A percentile compares a stretch with the other conserved stretches of the same genome.
Conservation (phyloP, 2,329 filamentous ascomycete genomes). For the Talaromyces sp. region DNA sequence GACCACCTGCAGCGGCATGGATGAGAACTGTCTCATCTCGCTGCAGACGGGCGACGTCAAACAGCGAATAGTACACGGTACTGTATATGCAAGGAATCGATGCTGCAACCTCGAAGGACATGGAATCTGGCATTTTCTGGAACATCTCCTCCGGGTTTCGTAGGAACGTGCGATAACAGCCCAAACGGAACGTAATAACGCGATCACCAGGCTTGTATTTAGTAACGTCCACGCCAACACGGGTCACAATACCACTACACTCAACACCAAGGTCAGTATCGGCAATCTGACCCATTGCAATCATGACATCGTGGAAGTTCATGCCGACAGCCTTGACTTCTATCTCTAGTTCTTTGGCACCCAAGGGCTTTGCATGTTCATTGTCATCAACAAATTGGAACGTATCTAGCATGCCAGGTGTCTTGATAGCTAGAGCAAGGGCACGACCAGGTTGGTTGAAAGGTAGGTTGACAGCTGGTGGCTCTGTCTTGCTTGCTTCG, state of each 20-base stretch:
- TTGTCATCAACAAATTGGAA: conserved; percentile 26
- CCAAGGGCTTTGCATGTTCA: conserved; percentile 14
- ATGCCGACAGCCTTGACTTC: conserved; percentile 37
- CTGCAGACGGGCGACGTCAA: background rate
- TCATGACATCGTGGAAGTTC: conserved; percentile 50
- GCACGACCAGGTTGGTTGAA: conserved; percentile 11
- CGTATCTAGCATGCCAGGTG: conserved; percentile 7
- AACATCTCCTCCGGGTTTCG: background rate
- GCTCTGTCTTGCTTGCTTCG: background rate
- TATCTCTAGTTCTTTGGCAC: conserved; percentile 33
- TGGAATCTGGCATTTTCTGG: background rate
- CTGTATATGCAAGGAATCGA: background rate
- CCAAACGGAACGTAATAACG: background rate
- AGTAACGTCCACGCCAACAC: conserved; percentile 22
- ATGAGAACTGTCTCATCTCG: background rate
- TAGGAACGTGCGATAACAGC: background rate
- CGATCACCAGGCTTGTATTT: background rate
- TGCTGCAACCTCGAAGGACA: background rate
- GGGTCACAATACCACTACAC: conserved; percentile 29
- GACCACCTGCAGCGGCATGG: background rate
- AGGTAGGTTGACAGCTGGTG: background rate
- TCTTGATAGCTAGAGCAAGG: conserved; percentile 1
- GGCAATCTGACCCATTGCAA: conserved; percentile 30
- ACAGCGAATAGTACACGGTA: background rate
- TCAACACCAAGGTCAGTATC: conserved; percentile 37